Evolutionary conservation across 2,329 filamentous ascomycete genomes (phyloP).

Genomic region (Fusarium anguioides): DNA sequence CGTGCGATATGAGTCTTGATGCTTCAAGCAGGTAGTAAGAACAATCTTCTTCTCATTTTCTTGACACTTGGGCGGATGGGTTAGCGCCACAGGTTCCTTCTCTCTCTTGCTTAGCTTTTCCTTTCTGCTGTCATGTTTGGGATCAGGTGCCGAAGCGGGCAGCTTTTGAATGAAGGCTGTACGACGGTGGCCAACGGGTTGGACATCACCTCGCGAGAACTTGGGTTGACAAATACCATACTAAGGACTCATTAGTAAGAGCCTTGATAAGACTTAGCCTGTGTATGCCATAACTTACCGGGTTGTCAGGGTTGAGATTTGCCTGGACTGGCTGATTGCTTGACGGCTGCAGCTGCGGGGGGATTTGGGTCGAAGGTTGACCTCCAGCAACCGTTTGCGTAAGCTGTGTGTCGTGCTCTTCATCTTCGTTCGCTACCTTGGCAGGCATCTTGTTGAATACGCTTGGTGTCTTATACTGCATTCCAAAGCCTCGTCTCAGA

Average conservation of each 20-base stretch:
- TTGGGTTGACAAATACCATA: background rate
- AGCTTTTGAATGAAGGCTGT: background rate
- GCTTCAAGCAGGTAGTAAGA: background rate
- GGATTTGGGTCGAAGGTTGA: background rate
- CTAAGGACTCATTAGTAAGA: slow-evolving; percentile 24
- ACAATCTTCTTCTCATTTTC: background rate
- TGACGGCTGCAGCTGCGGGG: no score
- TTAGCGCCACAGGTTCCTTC: background rate
- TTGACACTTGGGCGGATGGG: background rate
- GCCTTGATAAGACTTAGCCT: no score
- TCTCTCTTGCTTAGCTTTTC: accelerated
- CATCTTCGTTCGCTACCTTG: background rate
- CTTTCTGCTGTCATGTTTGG: accelerated
- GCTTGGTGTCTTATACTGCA: background rate
- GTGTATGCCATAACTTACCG: background rate
- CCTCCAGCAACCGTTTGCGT: background rate
- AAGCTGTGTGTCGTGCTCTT: background rate
- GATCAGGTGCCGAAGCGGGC: accelerated
- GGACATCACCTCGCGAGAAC: slow-evolving; percentile 25
- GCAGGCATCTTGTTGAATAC: background rate
- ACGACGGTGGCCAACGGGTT: background rate
- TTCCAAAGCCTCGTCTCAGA: slow-evolving; percentile 18
- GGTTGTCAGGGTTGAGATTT: background rate
- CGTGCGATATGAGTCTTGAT: background rate
- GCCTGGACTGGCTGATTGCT: no score